Evolutionary conservation across 2,329 filamentous ascomycete genomes (phyloP), one percentile per base, ranked within the genome.

Genomic region (Herpotrichia juniperi): DNA sequence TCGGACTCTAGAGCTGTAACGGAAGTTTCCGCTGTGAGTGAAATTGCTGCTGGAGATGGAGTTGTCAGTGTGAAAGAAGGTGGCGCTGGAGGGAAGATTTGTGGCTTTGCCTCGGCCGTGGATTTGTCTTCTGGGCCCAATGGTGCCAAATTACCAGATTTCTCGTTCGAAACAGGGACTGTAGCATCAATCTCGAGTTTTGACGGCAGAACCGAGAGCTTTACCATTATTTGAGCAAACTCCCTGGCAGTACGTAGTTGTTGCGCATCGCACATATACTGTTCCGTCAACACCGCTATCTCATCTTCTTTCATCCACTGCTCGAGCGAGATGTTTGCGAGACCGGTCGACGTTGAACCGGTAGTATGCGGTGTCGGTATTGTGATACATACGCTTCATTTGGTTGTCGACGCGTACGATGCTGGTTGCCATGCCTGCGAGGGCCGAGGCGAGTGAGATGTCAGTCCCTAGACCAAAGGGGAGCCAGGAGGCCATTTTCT

Each of bases 261-360:
- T 24, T 68, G 61, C 2, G 63, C 63, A 37, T 74, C 72, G 32
- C 62, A 57, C 73, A 75, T 52, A 56, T 74, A 74, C 49, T 73
- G 69, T 51, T 73, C 67, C 1, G 72, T 74, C n/a, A 74, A 54
- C 3, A 62, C 59, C 16, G 69, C 71, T 71, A 74, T 74, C 53
- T 74, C 70, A 47, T 74, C 72, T 59, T 74, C 70, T 43, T 69
- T 69, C 71, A 74, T 74, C 71, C 72, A 75, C 53, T 75, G 70
- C 57, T 75, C 73, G 7, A 75, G 65, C 12, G 61, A 67, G 24
- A 74, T 59, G 35, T 75, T 68, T 21, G 67, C 71, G 17, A 75
- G 65, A 2, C 73, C 69, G 66, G 48, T 75, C 71, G 2, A 75
- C 73, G 48, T 75, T 71, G 54, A 74, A 74, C 24, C 73, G 71